Base-by-base conservation (phyloP, 805 yeast species). In the Phaffomyces opuntiae region DNA sequence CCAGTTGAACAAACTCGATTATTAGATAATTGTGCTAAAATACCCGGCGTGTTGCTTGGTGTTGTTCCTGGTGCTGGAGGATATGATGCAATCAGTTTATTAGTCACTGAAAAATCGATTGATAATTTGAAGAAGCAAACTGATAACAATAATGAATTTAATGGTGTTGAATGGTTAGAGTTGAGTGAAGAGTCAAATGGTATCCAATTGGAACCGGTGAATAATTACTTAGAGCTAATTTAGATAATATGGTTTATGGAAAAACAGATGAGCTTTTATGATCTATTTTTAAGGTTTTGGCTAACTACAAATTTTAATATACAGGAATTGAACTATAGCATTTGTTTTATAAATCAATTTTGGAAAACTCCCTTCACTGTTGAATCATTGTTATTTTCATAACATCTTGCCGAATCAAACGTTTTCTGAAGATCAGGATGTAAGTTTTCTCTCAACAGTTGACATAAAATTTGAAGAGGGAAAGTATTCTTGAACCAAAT, bases 31-130 rank as follows among this genome's bases (percentile, higher is more conserved):
- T 79, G 85, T 47, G 61, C 72, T 36, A 53, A 63, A 9, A 59
- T 87, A 19, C 69, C 68, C 0, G 99, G 99, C 14, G 93, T 88
- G 29, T 54, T 91, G 17, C 95, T 96, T 0, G 97, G 96, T n/a
- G 90, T 93, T 32, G 96, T 93, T 4, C 99, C 99, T 0, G 99
- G 99, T 2, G 99, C 99, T 0, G 99, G 99, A 26, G 99, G 99
- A 0, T 85, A 81, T 60, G 99, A 93, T 68, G 99, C 99, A 1
- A 77, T 93, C 17, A 77, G 95, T 46, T 57, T 91, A 26, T 63
- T 93, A 26, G 82, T 83, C 3, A 70, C 75, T 2, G 78, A 74
- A 26, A 57, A 63, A 1, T 61, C 75, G 3, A 60, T 75, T 3
- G 62, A 56, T 3, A 49, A 54, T 11, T 68, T 79, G 39, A 44